Evolutionary conservation across 495 filamentous ascomycete genomes (phyloP).

Genomic region (Penicillium turbatum): DNA sequence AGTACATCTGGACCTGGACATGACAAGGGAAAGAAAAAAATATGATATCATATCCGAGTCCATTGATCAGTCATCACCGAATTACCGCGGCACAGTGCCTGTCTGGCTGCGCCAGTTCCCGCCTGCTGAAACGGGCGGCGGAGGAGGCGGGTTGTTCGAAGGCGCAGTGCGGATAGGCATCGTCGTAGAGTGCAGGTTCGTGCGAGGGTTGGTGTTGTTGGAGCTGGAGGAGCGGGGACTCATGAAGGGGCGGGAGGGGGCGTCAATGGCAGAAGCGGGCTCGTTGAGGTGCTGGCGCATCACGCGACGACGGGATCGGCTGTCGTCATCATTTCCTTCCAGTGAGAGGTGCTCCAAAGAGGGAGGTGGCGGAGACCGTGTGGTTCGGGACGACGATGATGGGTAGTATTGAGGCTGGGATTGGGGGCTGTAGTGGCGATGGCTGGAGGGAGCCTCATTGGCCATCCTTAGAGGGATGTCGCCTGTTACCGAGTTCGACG

Average conservation of each 20-base stretch:
- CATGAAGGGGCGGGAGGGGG: slow-evolving; percentile 32
- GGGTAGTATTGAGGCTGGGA: slow-evolving; percentile 27
- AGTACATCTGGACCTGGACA: background rate
- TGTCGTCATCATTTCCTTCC: slow-evolving; percentile 35
- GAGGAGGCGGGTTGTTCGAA: slow-evolving; percentile 38
- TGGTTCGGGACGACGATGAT: slow-evolving; percentile 24
- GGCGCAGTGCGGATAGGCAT: slow-evolving; percentile 44
- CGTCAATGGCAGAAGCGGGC: slow-evolving; percentile 37
- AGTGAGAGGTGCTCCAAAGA: slow-evolving; percentile 42
- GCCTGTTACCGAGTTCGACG: slow-evolving; percentile 57
- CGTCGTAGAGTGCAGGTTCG: slow-evolving; percentile 35
- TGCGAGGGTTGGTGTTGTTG: slow-evolving; percentile 34
- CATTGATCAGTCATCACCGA: background rate
- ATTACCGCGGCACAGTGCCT: slow-evolving; percentile 21
- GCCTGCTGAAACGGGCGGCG: slow-evolving; percentile 34
- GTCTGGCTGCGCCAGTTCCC: slow-evolving; percentile 34
- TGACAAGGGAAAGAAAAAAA: background rate
- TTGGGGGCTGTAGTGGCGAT: slow-evolving; percentile 23
- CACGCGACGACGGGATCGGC: slow-evolving; percentile 35
- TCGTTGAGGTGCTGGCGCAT: slow-evolving; percentile 35
- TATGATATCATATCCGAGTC: slow-evolving; percentile 1
- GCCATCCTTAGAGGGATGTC: slow-evolving; percentile 61
- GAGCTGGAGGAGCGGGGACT: slow-evolving; percentile 38
- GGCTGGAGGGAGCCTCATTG: slow-evolving; percentile 32
- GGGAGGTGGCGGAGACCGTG: slow-evolving; percentile 31